Evolutionary conservation across 2,329 filamentous ascomycete species (phyloP), one percentile per base, ranked within the genome.

Genomic region (Tolypocladium amazonense): DNA sequence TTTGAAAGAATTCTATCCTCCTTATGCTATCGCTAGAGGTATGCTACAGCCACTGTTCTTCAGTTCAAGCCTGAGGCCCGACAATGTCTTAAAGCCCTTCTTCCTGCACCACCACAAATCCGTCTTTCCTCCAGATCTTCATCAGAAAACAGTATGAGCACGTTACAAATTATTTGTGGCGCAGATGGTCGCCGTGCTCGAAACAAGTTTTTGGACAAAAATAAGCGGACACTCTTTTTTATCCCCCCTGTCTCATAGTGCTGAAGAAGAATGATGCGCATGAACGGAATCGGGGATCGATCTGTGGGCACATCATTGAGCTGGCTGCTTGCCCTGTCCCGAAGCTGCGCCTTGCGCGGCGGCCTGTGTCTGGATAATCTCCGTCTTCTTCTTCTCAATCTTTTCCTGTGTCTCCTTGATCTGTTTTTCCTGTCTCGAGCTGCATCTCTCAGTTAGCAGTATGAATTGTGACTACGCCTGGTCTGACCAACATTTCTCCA

Each of bases 401-500:
- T 81, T 84, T 9, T 73, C 76, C 67, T 85, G 81, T 1, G 74
- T 73, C 57, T 84, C 81, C 65, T 78, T 80, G 66, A 86, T 84
- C 65, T 79, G 77, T 3, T 63, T 69, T 61, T 86, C 83, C 54
- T 80, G 66, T 60, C 75, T 71, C 58, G 70, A 65, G 56, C 74
- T 77, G 50, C 27, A 58, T 50, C 37, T 35, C 43, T 56, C 35
- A 47, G 62, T 68, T 60, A 67, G 64, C 54, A n/a, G 35, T 25
- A 35, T n/a, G 52, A 38, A 25, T 14, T 15, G 23, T 33, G 11
- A 39, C 15, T 15, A 41, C 20, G 37, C 9, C 8, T 12, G 23
- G 20, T 23, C 37, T 54, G 37, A 72, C 87, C 73, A 72, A 96
- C 92, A 97, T 94, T 72, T 99, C 93, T 69, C 93, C 90, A 65